phyloP scores from a whole-genome alignment of 441 rosid species.

The Hypseocharis bilobata region DNA sequence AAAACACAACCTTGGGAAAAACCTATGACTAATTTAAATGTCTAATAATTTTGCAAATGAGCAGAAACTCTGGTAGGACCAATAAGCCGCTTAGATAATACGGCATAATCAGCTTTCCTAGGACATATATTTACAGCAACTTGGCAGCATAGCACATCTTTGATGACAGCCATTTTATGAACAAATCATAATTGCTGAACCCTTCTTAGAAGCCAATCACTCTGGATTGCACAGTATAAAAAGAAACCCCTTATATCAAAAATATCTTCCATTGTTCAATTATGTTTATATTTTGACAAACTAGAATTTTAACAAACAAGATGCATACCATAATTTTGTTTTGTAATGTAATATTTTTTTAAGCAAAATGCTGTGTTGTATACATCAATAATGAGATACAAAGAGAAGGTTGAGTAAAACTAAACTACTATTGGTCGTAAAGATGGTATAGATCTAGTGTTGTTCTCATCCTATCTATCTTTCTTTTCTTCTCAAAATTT shows the following conservation, averaged over 20 bases:
- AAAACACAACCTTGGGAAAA: background rate
- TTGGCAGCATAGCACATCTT: background rate
- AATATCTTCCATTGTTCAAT: background rate
- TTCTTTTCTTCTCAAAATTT: background rate
- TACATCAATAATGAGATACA: background rate
- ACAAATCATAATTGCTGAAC: background rate
- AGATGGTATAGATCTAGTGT: background rate
- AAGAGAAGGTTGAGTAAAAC: background rate
- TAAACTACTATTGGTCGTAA: background rate
- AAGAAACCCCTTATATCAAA: background rate
- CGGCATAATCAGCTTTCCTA: background rate
- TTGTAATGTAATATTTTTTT: no score
- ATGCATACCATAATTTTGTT: background rate
- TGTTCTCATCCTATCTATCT: background rate
- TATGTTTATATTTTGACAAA: background rate
- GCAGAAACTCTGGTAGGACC: no score
- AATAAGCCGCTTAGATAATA: background rate
- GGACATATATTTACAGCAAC: background rate
- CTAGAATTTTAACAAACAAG: background rate
- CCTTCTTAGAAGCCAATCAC: background rate
- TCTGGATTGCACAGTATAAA: background rate
- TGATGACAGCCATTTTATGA: background rate
- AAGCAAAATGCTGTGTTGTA: background rate
- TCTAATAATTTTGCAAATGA: no score
- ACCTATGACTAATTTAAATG: background rate